Evolutionary conservation across 164 flowering plant genomes (phyloP).

Genomic region (Magnolia officinalis): DNA sequence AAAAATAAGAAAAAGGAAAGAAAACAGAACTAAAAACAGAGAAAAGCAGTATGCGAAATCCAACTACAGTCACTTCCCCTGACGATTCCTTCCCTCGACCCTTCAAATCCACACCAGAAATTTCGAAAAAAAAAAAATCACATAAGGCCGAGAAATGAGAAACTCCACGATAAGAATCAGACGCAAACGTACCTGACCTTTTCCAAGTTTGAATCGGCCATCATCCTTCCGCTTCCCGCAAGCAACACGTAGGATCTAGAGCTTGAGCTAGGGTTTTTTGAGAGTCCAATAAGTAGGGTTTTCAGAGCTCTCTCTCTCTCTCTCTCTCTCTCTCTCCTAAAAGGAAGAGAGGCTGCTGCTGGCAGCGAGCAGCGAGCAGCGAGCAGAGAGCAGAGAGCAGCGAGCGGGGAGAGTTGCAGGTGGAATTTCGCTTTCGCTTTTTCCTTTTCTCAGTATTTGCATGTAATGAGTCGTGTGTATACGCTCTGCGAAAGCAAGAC

Average conservation of each 20-base stretch:
- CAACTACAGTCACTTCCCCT: no score
- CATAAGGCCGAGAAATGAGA: neutral
- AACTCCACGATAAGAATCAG: neutral
- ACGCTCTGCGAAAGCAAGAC: constrained; percentile 9
- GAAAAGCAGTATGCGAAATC: neutral
- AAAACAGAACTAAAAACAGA: constrained; percentile 2
- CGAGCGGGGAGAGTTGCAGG: neutral
- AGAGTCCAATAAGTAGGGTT: neutral
- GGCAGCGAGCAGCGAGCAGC: neutral
- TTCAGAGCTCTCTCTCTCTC: neutral
- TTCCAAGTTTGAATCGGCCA: neutral
- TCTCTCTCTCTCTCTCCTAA: neutral
- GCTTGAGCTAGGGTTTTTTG: constrained; percentile 2
- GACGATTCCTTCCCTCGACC: neutral
- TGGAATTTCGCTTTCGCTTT: constrained; percentile 11
- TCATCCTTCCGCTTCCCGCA: neutral
- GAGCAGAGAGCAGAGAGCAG: neutral
- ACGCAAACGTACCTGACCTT: neutral
- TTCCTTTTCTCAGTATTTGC: neutral
- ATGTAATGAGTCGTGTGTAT: neutral
- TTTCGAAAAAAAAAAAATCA: neutral
- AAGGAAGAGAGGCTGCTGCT: neutral
- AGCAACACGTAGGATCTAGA: constrained; percentile 1
- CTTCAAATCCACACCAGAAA: constrained; percentile 3
- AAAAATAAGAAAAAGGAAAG: no score